Base-by-base conservation (phyloP, 768 basidiomycete genomes). In the Lactifluus piperatus region DNA sequence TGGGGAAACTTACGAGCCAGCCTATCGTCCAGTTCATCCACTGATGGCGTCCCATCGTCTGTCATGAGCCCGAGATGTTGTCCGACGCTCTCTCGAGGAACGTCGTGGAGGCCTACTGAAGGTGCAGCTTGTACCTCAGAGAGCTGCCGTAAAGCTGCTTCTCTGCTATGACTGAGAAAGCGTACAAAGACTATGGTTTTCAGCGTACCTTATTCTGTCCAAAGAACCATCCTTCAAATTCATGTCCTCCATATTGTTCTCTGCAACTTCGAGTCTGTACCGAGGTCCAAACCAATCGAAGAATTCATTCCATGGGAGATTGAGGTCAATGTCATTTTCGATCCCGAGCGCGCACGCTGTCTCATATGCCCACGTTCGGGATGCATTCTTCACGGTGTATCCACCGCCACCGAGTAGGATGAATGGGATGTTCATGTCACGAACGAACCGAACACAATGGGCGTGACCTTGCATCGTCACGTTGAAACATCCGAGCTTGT, bases 251-350 rank as follows among this genome's bases (percentile, higher is more conserved):
- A 95, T 91, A 68, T 98, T 98, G 67, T 88, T 97, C 62, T 81
- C 79, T 26, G 84, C 79, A 1, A 99, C 94, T 68, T 97, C 94
- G 37, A 99, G 77, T 61, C 94, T 79, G 72, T 94, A 99, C 61
- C 94, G 77, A 16, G 95, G 95, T 0, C 94, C 97, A 70, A 94
- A 98, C 86, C 94, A 99, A 71, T 98, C 95, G 69, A 97, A 91
- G 70, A 93, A 95, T 65, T 85, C 82, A 71, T 86, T 90, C 83
- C 84, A 92, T 1, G 89, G 90, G 57, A 93, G 72, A 64, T 89
- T 86, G 20, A 79, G 78, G 68, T 91, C 85, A 54, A 90, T 85
- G 13, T 80, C 79, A 43, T 89, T 75, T 68, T 94, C 87, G 46
- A 88, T 79, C 2, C 91, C 94, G n/a, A 94, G 80, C 22, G 92